Evolutionary conservation across 495 filamentous ascomycete genomes (phyloP), one percentile per base, ranked within the genome.

Genomic region (Hyaloscypha bicolor): DNA sequence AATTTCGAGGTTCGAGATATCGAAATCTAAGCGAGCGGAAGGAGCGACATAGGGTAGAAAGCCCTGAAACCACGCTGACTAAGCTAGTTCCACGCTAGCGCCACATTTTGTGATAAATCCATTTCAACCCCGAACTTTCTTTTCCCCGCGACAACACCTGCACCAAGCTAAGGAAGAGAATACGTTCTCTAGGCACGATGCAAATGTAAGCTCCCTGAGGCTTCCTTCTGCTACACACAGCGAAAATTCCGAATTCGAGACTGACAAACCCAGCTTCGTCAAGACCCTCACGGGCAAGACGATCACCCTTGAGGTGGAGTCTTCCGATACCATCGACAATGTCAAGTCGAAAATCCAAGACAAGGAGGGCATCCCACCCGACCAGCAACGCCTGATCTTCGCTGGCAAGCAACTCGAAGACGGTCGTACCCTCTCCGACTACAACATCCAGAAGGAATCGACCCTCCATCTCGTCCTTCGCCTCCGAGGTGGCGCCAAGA

Each of bases 381-480:
- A 98, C 84, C 96, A 99, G 81, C 96, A 99, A 86, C 96, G 95
- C 77, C 83, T 99, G 82, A 99, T 99, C 90, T 99, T 98, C 84
- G 95, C 95, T 75, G 95, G 95, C 79, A 99, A 99, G 91, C 95
- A 99, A 86, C 93, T 99, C 76, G 96, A 99, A 85, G 95, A 99
- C 74, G 95, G 95, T 79, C 96, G 96, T 74, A 98, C 95, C 73
- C 93, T 99, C 74, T 96, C 93, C 76, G 95, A 99, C 83, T 99
- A 99, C 92, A 98, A 98, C 88, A 99, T 99, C 86, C 95, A 99
- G 90, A 99, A 99, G 89, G 95, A 99, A 88, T 94, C 91, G 71
- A 99, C 95, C 77, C 93, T 99, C 69, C 95, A 99, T 84, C 86
- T 98, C 71, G 96, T 99, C 72, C 90, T 99, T 71, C 93, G 96